Evolutionary conservation across 257 asterid genomes (phyloP), one percentile per base, ranked within the genome.

Genomic region (Capsicum rhomboideum): DNA sequence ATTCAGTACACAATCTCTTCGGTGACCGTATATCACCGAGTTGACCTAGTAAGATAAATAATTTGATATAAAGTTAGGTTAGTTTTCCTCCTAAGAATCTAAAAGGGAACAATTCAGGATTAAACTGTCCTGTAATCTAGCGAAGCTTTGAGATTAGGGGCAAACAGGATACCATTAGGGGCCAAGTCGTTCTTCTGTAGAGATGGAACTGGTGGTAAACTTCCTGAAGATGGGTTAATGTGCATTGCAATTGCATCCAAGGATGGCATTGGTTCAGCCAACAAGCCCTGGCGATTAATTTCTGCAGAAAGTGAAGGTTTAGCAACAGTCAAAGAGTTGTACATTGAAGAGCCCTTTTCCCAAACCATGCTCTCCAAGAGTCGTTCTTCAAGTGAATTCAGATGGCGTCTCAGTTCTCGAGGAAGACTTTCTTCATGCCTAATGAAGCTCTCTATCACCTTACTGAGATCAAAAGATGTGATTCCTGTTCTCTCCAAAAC

Each of bases 291-390:
- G 49, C 95, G 98, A 80, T 83, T 92, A 72, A 97, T 94, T 89
- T 97, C 99, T 10, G 91, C 93, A 83, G 97, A 91, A 87, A 97
- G 93, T 71, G 92, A 84, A 61, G 99, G 97, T 86, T 89, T 89
- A 18, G 99, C 99, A 83, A 97, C 96, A 23, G 88, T 86, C 91
- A 97, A 89, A 79, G 98, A 95, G 89, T 97, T 97, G 92, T 97
- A 97, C 97, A 97, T 95, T 2, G 99, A 97, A 67, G 99, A 97
- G 80, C 99, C 99, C 83, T 94, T 97, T 85, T 97, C 99, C 99
- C 99, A 97, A 26, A 97, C 99, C 98, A 95, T 91, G 85, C 97
- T 94, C 88, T 95, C 99, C 90, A 97, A 88, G 31, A 97, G 92
- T 78, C 98, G 93, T 84, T 97, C 99, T 90, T 97, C 99, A 64